Evolutionary conservation across 2,329 filamentous ascomycete genomes (phyloP), one percentile per base, ranked within the genome.

Genomic region (Elsinoe perseae): DNA sequence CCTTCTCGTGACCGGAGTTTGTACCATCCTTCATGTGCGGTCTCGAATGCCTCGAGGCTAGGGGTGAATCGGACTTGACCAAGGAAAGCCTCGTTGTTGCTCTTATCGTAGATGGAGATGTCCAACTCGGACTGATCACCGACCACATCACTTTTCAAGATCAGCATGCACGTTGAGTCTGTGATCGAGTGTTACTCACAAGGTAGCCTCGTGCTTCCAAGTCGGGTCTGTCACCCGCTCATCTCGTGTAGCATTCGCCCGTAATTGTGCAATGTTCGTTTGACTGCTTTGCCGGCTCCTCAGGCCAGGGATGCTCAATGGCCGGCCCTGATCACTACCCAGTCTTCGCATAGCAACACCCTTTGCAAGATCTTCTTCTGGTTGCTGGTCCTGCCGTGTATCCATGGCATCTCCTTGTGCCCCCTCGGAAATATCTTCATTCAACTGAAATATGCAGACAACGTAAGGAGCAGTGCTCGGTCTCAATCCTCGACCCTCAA

Each of bases 201-300:
- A 98, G 50, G 89, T 81, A 34, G 92, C 91, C 68, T 95, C 89
- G 55, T 95, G 92, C 70, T 95, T 89, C 93, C 93, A 98, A 65
- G 89, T 89, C 0, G 93, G 92, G 69, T 88, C 87, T 6, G 89
- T 92, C 59, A 91, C 77, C 56, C 81, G 77, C 55, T 83, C 81
- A 63, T 83, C 84, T 16, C 28, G 25, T 34, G 72, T 72, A 61
- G 76, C 75, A 63, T 77, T 74, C 59, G 81, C 79, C 60, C 77
- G 59, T 75, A 77, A 64, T 63, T 95, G 88, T 32, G 81, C 79
- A 61, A 86, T 77, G 66, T 92, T 95, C 56, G 91, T 95, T 73
- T 92, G 91, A 74, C 92, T 97, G 73, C 92, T 97, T 69, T 97
- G 93, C 56, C 93, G 85, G 70, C 91, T 97, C 65, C 86, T 85